Conservation (phyloP, 148 eudicot genomes). For the Dysphania ambrosioides region DNA sequence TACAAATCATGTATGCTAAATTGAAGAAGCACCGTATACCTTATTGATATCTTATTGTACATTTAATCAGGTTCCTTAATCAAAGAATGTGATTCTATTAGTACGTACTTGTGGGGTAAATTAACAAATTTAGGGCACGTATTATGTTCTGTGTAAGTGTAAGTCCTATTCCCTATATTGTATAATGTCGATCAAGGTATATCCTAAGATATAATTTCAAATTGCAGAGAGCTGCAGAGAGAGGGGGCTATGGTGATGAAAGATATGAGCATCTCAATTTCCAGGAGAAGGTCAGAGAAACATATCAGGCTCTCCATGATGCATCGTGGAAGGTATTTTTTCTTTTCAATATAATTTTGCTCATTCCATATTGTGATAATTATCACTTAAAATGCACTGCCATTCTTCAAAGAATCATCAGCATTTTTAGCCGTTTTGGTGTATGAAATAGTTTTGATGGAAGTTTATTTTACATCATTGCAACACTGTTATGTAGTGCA, state of each 20-base stretch:
- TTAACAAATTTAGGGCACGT: too few species aligned
- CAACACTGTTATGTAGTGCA: too few species aligned
- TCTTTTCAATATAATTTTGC: background rate
- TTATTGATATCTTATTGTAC: background rate
- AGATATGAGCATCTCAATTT: conserved; percentile 91
- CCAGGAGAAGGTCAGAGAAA: conserved; percentile 69
- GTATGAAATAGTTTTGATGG: too few species aligned
- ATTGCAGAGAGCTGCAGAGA: conserved; percentile 87
- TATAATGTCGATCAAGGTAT: background rate
- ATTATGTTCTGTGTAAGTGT: background rate
- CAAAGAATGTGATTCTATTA: background rate
- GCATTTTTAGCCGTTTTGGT: too few species aligned
- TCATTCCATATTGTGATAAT: background rate
- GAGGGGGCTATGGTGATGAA: conserved; percentile 98
- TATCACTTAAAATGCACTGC: background rate
- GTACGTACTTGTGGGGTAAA: too few species aligned
- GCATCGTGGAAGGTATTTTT: conserved; percentile 73
- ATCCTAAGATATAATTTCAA: background rate
- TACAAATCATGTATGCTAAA: background rate
- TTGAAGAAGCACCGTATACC: background rate
- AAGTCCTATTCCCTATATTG: background rate
- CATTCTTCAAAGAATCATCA: background rate
- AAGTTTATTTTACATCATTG: too few species aligned
- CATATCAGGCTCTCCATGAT: conserved; percentile 60
- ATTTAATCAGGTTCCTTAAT: background rate